Percentiles rank a stretch among this genome's conserved stretches.
Evolutionary conservation across 108 stramenopile genomes (phyloP).

Genomic region (Epithemia pelagica): DNA sequence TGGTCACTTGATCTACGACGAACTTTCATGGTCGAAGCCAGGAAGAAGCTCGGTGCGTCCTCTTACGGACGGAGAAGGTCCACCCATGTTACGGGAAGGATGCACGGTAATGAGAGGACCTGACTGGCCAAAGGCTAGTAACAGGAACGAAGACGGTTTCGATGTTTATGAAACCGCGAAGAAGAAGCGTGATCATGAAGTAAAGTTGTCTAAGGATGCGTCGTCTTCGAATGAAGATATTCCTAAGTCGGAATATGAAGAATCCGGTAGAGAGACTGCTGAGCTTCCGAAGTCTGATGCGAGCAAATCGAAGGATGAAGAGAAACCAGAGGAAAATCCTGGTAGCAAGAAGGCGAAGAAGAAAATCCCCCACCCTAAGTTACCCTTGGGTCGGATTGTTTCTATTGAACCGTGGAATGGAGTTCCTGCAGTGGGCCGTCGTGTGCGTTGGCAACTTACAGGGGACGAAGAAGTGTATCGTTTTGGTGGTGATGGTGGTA

Average conservation of each 20-base stretch:
- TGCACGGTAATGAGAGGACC: conserved; percentile 67
- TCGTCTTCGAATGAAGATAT: not conserved
- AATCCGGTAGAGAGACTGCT: conserved; percentile 20
- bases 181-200: conserved; percentile 30
- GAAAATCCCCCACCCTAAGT: conserved; percentile 55
- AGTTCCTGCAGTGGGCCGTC: conserved; percentile 58
- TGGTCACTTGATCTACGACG: conserved; percentile 45
- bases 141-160: conserved; percentile 63
- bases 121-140: conserved; percentile 46
- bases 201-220: not conserved
- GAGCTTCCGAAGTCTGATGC: conserved; percentile 2
- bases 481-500: conserved; percentile 85
- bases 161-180: conserved; percentile 69
- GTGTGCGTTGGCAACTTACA: conserved; percentile 75
- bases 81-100: conserved; percentile 70
- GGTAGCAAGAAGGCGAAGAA: conserved; percentile 31
- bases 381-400: conserved; percentile 76
- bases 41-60: conserved; percentile 52
- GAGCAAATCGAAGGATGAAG: not conserved
- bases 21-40: conserved; percentile 69
- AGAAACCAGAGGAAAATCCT: not conserved
- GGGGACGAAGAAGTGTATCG: conserved; percentile 75
- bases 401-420: conserved; percentile 75
- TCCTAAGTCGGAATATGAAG: conserved; percentile 12
- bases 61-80: conserved; percentile 84